phyloP scores from a whole-genome alignment of 306 rosid species.

The Vigna nakashimae region DNA sequence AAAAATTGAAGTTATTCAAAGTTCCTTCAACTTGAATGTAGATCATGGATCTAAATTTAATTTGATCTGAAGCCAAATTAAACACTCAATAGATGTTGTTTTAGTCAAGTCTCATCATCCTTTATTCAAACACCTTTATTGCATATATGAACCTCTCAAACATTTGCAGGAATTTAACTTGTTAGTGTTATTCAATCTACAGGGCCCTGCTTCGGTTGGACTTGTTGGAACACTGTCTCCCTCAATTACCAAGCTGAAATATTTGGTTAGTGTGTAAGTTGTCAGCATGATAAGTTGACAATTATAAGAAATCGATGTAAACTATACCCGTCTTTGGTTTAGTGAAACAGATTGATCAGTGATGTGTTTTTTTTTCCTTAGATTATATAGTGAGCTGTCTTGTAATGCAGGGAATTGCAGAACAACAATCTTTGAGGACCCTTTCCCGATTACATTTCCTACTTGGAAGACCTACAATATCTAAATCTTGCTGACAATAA shows the following conservation, averaged over 20 bases:
- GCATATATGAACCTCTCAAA: not conserved
- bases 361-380: constrained; percentile 1
- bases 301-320: constrained; percentile 1
- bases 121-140: constrained; percentile 18
- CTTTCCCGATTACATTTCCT: constrained; percentile 80
- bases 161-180: constrained; percentile 43
- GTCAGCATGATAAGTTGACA: constrained; percentile 22
- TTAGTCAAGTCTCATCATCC: not conserved
- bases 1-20: no score
- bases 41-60: no score
- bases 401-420: constrained; percentile 76
- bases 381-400: not conserved
- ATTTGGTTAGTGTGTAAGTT: constrained; percentile 82
- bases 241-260: constrained; percentile 73
- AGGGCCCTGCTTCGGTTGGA: constrained; percentile 83
- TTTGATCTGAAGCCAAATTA: no score
- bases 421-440: constrained; percentile 71
- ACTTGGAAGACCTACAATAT: constrained; percentile 71
- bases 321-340: not conserved
- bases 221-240: constrained; percentile 83
- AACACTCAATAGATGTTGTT: not conserved
- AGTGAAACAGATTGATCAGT: not conserved
- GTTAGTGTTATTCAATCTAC: constrained; percentile 45
- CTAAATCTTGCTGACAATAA: constrained; percentile 80
- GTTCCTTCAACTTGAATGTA: no score